These are phyloP conservation scores for Coelastrella sp. DNA, from an alignment of 139 green algal genomes.

Conservation along the genomic window DNA sequence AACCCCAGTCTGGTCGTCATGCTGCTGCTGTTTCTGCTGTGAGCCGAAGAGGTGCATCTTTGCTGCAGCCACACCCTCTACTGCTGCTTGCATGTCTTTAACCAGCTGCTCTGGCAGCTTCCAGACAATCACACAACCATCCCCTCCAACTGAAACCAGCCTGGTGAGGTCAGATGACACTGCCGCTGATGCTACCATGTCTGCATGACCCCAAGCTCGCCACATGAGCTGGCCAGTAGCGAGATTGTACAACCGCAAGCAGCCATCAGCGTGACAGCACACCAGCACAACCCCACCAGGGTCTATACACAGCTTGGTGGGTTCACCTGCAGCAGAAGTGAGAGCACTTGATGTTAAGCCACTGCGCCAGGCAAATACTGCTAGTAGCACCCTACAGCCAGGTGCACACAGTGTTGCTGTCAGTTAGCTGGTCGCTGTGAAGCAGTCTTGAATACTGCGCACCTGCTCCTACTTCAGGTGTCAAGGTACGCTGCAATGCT, in stretches of 20 bases:
- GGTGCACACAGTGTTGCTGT: too few relatives aligned
- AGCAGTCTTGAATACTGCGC: not conserved
- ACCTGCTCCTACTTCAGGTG: slow-evolving; percentile 37
- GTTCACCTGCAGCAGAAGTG: slow-evolving; percentile 48
- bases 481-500: slow-evolving; percentile 7
- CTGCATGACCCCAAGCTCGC: slow-evolving; percentile 55
- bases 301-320: slow-evolving; percentile 60
- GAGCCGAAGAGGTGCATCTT: slow-evolving; percentile 5
- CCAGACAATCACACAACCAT: slow-evolving; percentile 72
- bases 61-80: slow-evolving; percentile 5
- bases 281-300: slow-evolving; percentile 51
- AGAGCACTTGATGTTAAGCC: too few relatives aligned
- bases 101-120: slow-evolving; percentile 50
- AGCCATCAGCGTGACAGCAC: slow-evolving; percentile 60
- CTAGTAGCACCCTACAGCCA: too few relatives aligned
- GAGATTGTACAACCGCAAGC: slow-evolving; percentile 61
- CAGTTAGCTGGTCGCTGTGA: too few relatives aligned
- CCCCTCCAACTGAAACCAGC: slow-evolving; percentile 57
- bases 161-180: slow-evolving; percentile 38
- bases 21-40: not conserved
- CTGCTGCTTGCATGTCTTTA: slow-evolving; percentile 42
- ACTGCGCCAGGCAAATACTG: too few relatives aligned
- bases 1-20: not conserved
- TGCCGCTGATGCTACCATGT: slow-evolving; percentile 49
- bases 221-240: slow-evolving; percentile 48